Evolutionary conservation across 2,329 filamentous ascomycete genomes (phyloP).

Genomic region (Fusarium sublunatum): DNA sequence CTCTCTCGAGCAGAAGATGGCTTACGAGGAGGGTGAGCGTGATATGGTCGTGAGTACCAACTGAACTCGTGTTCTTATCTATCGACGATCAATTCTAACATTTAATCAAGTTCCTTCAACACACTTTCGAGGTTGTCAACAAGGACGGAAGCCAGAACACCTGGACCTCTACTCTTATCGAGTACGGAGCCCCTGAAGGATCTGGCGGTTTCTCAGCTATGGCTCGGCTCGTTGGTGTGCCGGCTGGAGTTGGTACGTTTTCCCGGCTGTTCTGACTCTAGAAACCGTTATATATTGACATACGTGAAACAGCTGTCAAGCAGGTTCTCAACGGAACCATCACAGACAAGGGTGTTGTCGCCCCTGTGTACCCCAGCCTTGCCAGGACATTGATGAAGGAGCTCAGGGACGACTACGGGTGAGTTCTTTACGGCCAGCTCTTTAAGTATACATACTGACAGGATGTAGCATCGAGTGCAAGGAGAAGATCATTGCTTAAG

Average conservation of each 20-base stretch:
- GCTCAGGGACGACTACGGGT: slow-evolving; percentile 79
- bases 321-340: slow-evolving; percentile 81
- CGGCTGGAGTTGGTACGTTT: too few species aligned
- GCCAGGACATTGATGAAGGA: slow-evolving; percentile 80
- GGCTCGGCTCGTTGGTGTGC: too few species aligned
- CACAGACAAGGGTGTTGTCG: slow-evolving; percentile 77
- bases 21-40: slow-evolving; percentile 74
- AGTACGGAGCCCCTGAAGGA: slow-evolving; percentile 82
- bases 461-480: slow-evolving; percentile 24
- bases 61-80: not conserved
- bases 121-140: slow-evolving; percentile 67
- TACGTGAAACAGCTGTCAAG: slow-evolving; percentile 65
- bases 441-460: not conserved
- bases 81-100: not conserved
- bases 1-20: slow-evolving; percentile 71
- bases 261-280: not conserved
- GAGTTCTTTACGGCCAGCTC: not conserved
- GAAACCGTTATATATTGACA: not conserved
- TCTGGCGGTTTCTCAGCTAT: slow-evolving; percentile 80
- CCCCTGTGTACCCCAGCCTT: slow-evolving; percentile 79
- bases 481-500: slow-evolving; percentile 33
- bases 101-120: slow-evolving; percentile 58
- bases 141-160: slow-evolving; percentile 80
- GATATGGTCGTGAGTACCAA: slow-evolving; percentile 59
- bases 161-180: slow-evolving; percentile 81